Conservation (phyloP, 2,329 filamentous ascomycete genomes). For the Diplodia sapinea region DNA sequence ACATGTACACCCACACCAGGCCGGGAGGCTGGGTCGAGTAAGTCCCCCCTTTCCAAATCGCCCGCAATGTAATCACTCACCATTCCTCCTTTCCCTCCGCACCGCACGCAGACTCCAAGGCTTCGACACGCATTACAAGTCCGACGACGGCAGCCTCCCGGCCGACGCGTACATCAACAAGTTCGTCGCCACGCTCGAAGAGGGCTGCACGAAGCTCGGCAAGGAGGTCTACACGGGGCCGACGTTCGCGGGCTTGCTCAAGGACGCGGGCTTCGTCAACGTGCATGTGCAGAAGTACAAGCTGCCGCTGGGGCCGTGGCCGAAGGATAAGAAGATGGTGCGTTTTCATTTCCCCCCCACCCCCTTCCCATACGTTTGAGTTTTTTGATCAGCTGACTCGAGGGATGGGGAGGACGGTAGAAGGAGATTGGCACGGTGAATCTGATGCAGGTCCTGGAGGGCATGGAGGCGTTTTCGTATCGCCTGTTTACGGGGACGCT, state of each 20-base stretch:
- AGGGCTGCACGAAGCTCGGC: constrained; percentile 36
- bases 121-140: constrained; percentile 50
- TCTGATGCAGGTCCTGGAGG: constrained; percentile 49
- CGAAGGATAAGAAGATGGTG: constrained; percentile 33
- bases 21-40: constrained; percentile 58
- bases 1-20: constrained; percentile 44
- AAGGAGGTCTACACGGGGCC: constrained; percentile 48
- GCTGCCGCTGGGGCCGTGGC: constrained; percentile 36
- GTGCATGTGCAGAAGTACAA: constrained; percentile 38
- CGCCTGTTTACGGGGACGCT: constrained; percentile 50
- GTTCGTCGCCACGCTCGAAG: not conserved
- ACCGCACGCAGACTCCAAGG: constrained; percentile 46
- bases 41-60: not conserved
- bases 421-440: constrained; percentile 39
- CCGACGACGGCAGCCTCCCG: constrained; percentile 44
- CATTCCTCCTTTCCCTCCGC: too few relatives aligned
- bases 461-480: constrained; percentile 51
- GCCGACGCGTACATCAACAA: constrained; percentile 9
- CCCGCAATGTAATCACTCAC: too few relatives aligned
- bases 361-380: too few relatives aligned
- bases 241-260: constrained; percentile 48
- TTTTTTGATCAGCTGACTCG: too few relatives aligned
- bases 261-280: constrained; percentile 52
- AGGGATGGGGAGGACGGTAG: constrained; percentile 11
- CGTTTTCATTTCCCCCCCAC: not conserved